A percentile compares a stretch with the other conserved stretches of the same genome.
Evolutionary conservation across 148 eudicot genomes (phyloP).

Genomic region (Rhododendron simsii): DNA sequence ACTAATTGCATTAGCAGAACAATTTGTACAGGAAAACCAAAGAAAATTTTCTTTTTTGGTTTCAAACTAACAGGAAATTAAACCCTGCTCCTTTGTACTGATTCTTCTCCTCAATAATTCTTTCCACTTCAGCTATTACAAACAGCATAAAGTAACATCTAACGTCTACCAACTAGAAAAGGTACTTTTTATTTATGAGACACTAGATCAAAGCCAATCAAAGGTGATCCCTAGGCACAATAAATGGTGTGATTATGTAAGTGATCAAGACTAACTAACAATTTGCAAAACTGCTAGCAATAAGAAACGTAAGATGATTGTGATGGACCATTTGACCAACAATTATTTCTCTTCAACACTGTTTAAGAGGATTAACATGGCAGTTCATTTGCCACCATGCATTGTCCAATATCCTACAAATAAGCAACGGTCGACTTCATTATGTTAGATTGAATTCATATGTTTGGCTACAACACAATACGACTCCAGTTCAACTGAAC

Average conservation of each 20-base stretch:
- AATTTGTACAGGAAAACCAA: no score
- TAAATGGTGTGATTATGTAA: not conserved
- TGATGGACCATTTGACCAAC: not conserved
- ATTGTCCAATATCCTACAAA: not conserved
- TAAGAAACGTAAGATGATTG: not conserved
- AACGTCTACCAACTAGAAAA: not conserved
- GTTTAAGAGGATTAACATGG: not conserved
- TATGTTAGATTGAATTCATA: not conserved
- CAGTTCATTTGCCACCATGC: not conserved
- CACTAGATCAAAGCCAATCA: not conserved
- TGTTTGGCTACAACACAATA: not conserved
- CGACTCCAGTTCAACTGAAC: not conserved
- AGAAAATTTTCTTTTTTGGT: not conserved
- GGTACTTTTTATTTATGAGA: not conserved
- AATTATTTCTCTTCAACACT: not conserved
- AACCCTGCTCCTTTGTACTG: not conserved
- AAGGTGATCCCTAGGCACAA: not conserved
- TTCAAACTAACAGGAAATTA: not conserved
- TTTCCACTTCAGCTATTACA: not conserved
- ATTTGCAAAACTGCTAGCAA: not conserved
- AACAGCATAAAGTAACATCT: not conserved
- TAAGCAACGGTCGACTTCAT: not conserved
- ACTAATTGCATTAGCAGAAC: not conserved
- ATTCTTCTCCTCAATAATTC: not conserved
- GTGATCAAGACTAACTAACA: not conserved